These are phyloP conservation scores for Stylonectria norvegica DNA, from an alignment of 2,329 filamentous ascomycete species.

Conservation along the genomic window DNA sequence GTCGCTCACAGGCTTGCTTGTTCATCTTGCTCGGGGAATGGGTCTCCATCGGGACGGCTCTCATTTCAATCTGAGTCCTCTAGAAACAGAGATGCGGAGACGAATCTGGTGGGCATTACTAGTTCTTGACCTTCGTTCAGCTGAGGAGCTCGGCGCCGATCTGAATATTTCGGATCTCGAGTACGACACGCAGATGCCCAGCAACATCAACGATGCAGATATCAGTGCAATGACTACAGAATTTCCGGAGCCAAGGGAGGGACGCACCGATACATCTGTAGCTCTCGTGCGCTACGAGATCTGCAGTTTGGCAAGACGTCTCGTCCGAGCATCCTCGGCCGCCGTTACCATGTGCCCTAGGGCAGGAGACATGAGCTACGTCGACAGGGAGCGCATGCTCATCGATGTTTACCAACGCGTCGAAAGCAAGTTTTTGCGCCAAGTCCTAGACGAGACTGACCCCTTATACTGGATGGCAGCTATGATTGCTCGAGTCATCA, in stretches of 20 bases:
- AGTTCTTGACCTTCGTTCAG: slow-evolving; percentile 52
- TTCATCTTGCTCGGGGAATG: slow-evolving; percentile 58
- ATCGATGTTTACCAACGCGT: slow-evolving; percentile 52
- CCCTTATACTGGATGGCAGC: slow-evolving; percentile 65
- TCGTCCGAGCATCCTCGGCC: slow-evolving; percentile 34
- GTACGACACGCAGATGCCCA: slow-evolving; percentile 48
- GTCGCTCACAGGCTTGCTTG: slow-evolving; percentile 55
- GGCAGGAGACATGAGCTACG: slow-evolving; percentile 27
- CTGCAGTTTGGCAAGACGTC: slow-evolving; percentile 36
- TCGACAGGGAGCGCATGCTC: slow-evolving; percentile 44
- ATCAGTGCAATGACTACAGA: slow-evolving; percentile 46
- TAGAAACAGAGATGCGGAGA: slow-evolving; percentile 58
- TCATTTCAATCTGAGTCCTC: slow-evolving; percentile 50
- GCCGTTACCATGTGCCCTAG: slow-evolving; percentile 31
- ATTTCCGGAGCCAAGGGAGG: slow-evolving; percentile 44
- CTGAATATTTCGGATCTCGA: slow-evolving; percentile 39
- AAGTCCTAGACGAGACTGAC: slow-evolving; percentile 47
- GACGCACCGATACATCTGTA: slow-evolving; percentile 51
- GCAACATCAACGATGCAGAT: slow-evolving; percentile 50
- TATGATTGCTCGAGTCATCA: slow-evolving; percentile 66
- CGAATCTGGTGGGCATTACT: slow-evolving; percentile 61
- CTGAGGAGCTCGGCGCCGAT: slow-evolving; percentile 52
- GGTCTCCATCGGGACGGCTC: slow-evolving; percentile 57
- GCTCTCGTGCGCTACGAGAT: slow-evolving; percentile 52
- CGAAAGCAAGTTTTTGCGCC: slow-evolving; percentile 51